Evolutionary conservation across 805 yeast genomes (phyloP).

Genomic region (Yamadazyma olivae): DNA sequence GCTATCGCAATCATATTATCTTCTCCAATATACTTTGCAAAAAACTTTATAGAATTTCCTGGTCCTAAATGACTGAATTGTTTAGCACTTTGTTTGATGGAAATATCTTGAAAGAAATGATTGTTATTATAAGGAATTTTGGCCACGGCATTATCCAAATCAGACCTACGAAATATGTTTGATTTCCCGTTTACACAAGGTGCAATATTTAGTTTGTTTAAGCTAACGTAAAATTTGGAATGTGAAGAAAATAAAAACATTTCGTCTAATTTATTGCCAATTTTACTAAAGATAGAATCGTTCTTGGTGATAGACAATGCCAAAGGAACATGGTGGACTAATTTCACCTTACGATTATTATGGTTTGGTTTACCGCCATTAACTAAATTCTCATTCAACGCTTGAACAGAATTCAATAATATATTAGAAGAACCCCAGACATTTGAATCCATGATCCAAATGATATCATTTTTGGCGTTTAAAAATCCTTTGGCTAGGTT

Average conservation of each 20-base stretch:
- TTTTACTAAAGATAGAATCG: conserved; percentile 12
- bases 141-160: conserved; percentile 56
- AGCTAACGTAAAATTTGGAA: conserved; percentile 77
- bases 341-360: conserved; percentile 44
- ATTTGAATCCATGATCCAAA: conserved; percentile 87
- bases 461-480: conserved; percentile 63
- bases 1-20: conserved; percentile 91
- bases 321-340: conserved; percentile 82
- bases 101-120: conserved; percentile 27
- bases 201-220: conserved; percentile 70
- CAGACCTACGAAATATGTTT: conserved; percentile 68
- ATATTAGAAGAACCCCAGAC: conserved; percentile 73
- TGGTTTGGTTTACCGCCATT: conserved; percentile 39
- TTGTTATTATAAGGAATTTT: conserved; percentile 23
- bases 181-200: conserved; percentile 94
- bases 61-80: conserved; percentile 24
- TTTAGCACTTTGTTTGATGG: conserved; percentile 29
- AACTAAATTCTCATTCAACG: conserved; percentile 47
- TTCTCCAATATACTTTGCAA: conserved; percentile 83
- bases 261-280: conserved; percentile 75
- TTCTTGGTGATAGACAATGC: conserved; percentile 41
- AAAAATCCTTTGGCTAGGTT: conserved; percentile 79
- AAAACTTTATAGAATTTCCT: conserved; percentile 59
- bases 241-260: conserved; percentile 83
- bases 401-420: conserved; percentile 58